Percentiles rank a stretch among this genome's conserved stretches.
Evolutionary conservation across 768 basidiomycete species (phyloP).

Genomic region (Russula sp.): DNA sequence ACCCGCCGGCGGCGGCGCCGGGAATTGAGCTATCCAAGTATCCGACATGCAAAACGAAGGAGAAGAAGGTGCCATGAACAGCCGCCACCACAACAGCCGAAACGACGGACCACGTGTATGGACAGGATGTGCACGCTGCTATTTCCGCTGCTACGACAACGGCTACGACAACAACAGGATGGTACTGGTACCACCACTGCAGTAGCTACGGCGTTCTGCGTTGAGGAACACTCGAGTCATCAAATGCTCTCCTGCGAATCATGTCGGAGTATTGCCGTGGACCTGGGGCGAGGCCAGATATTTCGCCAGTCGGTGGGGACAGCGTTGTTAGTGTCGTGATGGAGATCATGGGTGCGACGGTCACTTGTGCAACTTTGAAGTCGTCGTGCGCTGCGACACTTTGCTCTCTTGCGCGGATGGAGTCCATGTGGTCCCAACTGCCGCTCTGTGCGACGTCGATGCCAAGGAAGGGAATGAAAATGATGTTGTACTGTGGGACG

Average conservation of each 20-base stretch:
- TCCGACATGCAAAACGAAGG: not conserved
- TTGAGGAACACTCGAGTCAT: not conserved
- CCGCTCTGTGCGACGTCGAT: no score
- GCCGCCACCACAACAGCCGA: not conserved
- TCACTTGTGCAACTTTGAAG: not conserved
- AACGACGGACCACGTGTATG: not conserved
- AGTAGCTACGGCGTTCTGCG: no score
- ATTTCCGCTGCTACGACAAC: not conserved
- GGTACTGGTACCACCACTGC: no score
- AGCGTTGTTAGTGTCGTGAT: constrained; percentile 10
- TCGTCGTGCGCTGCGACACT: constrained; percentile 1
- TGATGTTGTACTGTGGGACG: constrained; percentile 3
- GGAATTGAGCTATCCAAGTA: constrained; percentile 4
- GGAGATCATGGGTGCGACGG: not conserved
- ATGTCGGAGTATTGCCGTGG: not conserved
- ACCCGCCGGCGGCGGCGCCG: no score
- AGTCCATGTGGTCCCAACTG: not conserved
- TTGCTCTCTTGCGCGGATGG: not conserved
- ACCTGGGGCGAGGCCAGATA: not conserved
- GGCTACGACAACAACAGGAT: no score
- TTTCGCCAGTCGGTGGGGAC: constrained; percentile 3
- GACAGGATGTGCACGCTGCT: constrained; percentile 3
- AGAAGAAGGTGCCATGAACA: not conserved
- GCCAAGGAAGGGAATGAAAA: no score
- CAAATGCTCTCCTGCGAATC: not conserved